phyloP scores from a whole-genome alignment of 805 yeast species.

The Barnettozyma vustinii region DNA sequence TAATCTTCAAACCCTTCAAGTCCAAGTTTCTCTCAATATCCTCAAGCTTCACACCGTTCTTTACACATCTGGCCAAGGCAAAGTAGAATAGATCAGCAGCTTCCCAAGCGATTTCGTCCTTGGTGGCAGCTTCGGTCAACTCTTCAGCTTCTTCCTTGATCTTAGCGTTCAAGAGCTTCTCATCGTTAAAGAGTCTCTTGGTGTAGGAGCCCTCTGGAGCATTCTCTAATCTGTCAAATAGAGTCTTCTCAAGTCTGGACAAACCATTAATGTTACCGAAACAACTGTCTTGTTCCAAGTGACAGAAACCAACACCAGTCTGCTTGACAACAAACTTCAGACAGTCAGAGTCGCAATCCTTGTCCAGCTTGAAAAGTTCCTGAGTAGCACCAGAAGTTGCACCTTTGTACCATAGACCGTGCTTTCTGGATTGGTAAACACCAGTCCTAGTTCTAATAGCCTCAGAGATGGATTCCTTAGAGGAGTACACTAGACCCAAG shows the following conservation, averaged over 20 bases:
- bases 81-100: slow-evolving; percentile 89
- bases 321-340: slow-evolving; percentile 83
- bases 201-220: slow-evolving; percentile 97
- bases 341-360: slow-evolving; percentile 93
- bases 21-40: slow-evolving; percentile 86
- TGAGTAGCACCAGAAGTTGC: slow-evolving; percentile 96
- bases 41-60: slow-evolving; percentile 69
- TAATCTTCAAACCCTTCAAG: slow-evolving; percentile 75
- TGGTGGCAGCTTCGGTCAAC: slow-evolving; percentile 71
- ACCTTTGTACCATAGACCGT: slow-evolving; percentile 95
- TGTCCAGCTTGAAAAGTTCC: slow-evolving; percentile 53
- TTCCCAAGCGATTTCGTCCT: slow-evolving; percentile 86
- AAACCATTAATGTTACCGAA: slow-evolving; percentile 72
- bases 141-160: slow-evolving; percentile 96
- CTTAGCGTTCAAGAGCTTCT: slow-evolving; percentile 71
- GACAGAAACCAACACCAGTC: slow-evolving; percentile 88
- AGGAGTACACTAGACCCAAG: slow-evolving; percentile 88
- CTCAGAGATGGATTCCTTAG: slow-evolving; percentile 71
- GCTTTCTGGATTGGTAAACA: slow-evolving; percentile 88
- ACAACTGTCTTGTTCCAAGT: slow-evolving; percentile 74
- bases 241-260: slow-evolving; percentile 57
- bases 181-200: slow-evolving; percentile 77
- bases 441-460: slow-evolving; percentile 81
- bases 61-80: slow-evolving; percentile 65
- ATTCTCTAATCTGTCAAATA: slow-evolving; percentile 51